phyloP scores from a whole-genome alignment of 345 rosid species.

The Eucalyptus curtisii region DNA sequence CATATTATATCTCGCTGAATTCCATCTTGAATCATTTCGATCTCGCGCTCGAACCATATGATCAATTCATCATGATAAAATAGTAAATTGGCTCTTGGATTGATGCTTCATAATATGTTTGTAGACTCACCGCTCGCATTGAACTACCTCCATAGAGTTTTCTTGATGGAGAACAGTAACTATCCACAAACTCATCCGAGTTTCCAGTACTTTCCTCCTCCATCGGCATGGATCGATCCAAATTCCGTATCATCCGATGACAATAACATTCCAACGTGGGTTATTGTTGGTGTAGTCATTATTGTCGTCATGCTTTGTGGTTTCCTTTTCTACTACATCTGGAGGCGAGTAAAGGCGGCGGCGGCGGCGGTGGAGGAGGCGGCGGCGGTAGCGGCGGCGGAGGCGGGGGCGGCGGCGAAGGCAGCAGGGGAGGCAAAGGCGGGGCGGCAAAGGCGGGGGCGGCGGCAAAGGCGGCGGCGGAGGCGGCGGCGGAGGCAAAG shows the following conservation, averaged over 20 bases:
- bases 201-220: neutral
- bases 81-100: neutral
- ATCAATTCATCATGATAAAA: neutral
- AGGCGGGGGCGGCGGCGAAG: accelerated
- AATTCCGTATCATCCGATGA: neutral
- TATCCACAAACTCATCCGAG: neutral
- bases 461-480: too few species aligned
- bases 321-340: neutral
- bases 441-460: accelerated
- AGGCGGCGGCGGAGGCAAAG: too few species aligned
- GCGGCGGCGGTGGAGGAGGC: neutral
- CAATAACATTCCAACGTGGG: neutral
- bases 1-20: neutral
- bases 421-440: too few species aligned
- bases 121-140: neutral
- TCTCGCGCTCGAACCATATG: neutral
- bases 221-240: neutral
- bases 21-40: neutral
- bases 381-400: accelerated
- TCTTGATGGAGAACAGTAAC: neutral
- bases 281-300: neutral
- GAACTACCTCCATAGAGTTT: neutral
- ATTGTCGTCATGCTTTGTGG: neutral
- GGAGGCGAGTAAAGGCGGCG: neutral
- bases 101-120: neutral